A percentile compares a stretch with the other conserved stretches of the same genome.
These are phyloP conservation scores for Mycena polygramma DNA, from an alignment of 768 basidiomycete species.

Conservation along the genomic window DNA sequence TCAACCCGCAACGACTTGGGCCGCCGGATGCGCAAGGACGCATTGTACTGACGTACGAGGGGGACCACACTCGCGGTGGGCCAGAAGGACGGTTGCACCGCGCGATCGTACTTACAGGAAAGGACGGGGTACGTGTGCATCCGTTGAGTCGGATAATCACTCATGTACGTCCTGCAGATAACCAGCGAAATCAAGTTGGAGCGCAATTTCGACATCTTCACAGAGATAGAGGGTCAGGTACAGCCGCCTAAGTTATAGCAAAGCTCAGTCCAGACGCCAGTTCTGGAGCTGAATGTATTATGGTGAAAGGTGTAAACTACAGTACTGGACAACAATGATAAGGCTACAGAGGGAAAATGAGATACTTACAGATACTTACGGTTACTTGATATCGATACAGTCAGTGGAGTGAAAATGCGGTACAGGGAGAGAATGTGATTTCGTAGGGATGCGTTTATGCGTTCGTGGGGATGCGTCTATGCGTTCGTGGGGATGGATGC, in stretches of 20 bases:
- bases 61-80: constrained; percentile 77
- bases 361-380: neutral
- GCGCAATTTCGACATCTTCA: constrained; percentile 77
- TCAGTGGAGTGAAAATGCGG: neutral
- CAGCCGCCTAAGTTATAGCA: constrained; percentile 24
- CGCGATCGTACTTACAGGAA: constrained; percentile 59
- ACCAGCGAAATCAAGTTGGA: constrained; percentile 64
- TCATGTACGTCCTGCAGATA: constrained; percentile 49
- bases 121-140: constrained; percentile 61
- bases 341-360: constrained; percentile 4
- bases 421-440: neutral
- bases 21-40: constrained; percentile 58
- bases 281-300: neutral
- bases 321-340: neutral
- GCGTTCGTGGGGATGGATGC: too few species aligned
- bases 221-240: constrained; percentile 55
- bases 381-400: neutral
- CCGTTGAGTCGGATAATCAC: constrained; percentile 7
- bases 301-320: neutral
- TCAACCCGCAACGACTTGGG: constrained; percentile 63
- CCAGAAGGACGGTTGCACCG: constrained; percentile 72
- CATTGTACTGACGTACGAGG: constrained; percentile 72
- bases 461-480: too few species aligned
- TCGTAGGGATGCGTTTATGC: neutral
- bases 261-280: neutral